These are phyloP conservation scores for Exutisphaerella laricina DNA, from an alignment of 2,329 filamentous ascomycete genomes.

Conservation along the genomic window DNA sequence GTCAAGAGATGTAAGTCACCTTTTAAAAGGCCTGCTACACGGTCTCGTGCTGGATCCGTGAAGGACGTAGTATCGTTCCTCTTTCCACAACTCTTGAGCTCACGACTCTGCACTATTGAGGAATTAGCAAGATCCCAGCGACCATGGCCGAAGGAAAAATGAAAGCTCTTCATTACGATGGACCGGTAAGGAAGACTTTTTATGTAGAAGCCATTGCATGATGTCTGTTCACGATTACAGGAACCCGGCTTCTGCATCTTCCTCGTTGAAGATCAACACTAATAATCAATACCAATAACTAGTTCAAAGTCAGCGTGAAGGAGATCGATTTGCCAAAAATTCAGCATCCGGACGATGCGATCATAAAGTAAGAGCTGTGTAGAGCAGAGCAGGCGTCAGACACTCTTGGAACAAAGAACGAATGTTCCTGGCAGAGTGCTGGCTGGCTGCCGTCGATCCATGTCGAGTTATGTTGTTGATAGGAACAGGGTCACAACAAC, in stretches of 20 bases:
- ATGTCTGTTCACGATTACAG: neutral
- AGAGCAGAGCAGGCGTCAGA: constrained; percentile 52
- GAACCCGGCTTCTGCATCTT: too few species aligned
- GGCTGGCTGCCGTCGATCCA: too few species aligned
- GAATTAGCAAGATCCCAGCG: too few species aligned
- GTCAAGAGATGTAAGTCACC: too few species aligned
- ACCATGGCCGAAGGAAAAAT: constrained; percentile 35
- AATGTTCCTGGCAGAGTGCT: too few species aligned
- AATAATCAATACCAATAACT: neutral
- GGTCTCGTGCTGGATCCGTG: neutral
- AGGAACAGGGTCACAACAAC: constrained; percentile 62
- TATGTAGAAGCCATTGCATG: neutral
- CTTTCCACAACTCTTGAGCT: neutral
- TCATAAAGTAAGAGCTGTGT: neutral
- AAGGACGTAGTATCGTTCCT: neutral
- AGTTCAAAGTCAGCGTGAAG: constrained; percentile 54
- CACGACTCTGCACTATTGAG: too few species aligned
- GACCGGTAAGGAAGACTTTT: constrained; percentile 50
- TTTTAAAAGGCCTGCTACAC: neutral
- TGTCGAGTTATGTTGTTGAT: too few species aligned
- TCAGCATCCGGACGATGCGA: constrained; percentile 46
- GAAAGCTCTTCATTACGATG: constrained; percentile 60
- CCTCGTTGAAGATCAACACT: neutral
- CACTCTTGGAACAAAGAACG: too few species aligned
- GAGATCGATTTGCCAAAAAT: constrained; percentile 55